Evolutionary conservation across 257 asterid genomes (phyloP).

Genomic region (Solanum paucissectum): DNA sequence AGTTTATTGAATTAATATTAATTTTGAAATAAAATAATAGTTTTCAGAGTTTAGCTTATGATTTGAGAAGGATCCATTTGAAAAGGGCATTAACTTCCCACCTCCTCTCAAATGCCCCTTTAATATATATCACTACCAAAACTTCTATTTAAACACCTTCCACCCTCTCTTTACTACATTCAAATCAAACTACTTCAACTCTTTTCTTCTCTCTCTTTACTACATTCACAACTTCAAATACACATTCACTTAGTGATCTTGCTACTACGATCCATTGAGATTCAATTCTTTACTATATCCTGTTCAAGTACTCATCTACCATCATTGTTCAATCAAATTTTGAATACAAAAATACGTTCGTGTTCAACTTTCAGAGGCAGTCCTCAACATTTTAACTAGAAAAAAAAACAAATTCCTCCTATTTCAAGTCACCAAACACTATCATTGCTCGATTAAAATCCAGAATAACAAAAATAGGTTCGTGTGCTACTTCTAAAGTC

Average conservation of each 20-base stretch:
- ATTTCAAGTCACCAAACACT: neutral
- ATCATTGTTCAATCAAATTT: neutral
- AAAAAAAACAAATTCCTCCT: neutral
- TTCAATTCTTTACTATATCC: neutral
- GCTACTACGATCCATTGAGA: neutral
- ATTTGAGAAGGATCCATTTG: slow-evolving; percentile 24
- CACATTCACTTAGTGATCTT: neutral
- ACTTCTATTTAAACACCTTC: slow-evolving; percentile 48
- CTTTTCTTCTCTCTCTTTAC: slow-evolving; percentile 1
- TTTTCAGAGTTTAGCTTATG: slow-evolving; percentile 29
- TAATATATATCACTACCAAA: slow-evolving; percentile 5
- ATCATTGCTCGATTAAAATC: neutral
- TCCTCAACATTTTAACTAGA: neutral
- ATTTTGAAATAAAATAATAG: slow-evolving; percentile 8
- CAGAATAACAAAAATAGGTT: neutral
- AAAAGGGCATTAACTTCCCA: slow-evolving; percentile 22
- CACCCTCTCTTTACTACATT: slow-evolving; percentile 9
- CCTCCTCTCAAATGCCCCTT: slow-evolving; percentile 36
- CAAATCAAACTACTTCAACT: slow-evolving; percentile 8
- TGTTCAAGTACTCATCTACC: neutral
- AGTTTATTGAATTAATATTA: slow-evolving; percentile 1
- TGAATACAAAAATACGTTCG: neutral
- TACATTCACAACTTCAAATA: neutral
- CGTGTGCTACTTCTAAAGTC: neutral
- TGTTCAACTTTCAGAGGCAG: neutral